Conservation (phyloP, 208 protist genomes). For the Sergeia podlipaevii region DNA sequence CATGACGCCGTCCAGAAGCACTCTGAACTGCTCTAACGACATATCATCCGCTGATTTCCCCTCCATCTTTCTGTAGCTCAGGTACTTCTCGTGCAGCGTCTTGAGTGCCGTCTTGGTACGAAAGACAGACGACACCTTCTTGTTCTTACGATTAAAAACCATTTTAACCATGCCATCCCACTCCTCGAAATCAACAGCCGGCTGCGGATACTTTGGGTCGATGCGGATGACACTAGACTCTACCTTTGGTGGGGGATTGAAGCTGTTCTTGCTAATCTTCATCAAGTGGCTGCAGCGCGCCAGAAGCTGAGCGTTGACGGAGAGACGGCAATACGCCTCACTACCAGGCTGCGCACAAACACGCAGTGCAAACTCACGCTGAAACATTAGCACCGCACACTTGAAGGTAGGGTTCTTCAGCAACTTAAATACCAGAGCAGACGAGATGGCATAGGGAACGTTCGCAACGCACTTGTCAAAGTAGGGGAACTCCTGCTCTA, state of each 20-base stretch:
- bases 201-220: conserved; percentile 96
- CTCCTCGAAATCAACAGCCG: conserved; percentile 98
- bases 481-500: conserved; percentile 98
- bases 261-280: conserved; percentile 99
- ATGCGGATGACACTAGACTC: conserved; percentile 99
- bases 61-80: conserved; percentile 86
- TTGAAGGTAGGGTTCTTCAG: conserved; percentile 94
- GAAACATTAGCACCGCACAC: conserved; percentile 99
- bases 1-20: conserved; percentile 61
- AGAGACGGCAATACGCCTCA: conserved; percentile 98
- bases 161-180: conserved; percentile 99
- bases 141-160: conserved; percentile 99
- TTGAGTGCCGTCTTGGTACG: conserved; percentile 76
- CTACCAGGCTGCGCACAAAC: conserved; percentile 97
- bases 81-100: conserved; percentile 75
- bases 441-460: conserved; percentile 99
- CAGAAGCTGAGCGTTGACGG: conserved; percentile 99
- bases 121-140: conserved; percentile 98
- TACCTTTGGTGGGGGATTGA: conserved; percentile 99
- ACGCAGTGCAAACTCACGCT: conserved; percentile 99
- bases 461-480: conserved; percentile 99
- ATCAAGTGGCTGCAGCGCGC: conserved; percentile 97
- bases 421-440: conserved; percentile 99
- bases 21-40: conserved; percentile 59
- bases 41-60: conserved; percentile 18